These are phyloP conservation scores for Penicillium goetzii DNA, from an alignment of 495 filamentous ascomycete genomes.

Conservation along the genomic window DNA sequence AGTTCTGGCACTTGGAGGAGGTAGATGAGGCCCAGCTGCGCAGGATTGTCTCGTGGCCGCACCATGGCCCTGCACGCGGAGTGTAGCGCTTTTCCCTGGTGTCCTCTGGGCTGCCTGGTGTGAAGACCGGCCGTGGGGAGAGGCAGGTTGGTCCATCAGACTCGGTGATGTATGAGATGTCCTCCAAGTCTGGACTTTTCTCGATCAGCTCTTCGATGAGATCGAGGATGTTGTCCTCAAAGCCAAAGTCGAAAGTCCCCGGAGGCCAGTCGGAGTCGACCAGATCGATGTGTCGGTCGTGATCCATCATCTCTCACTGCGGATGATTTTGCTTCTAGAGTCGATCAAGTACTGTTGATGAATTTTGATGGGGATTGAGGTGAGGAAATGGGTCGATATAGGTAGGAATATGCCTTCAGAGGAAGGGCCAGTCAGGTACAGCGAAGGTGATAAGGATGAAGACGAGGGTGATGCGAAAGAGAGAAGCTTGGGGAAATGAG, in stretches of 20 bases:
- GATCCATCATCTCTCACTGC: not conserved
- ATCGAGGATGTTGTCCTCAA: not conserved
- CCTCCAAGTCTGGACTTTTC: not conserved
- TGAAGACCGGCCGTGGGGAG: not conserved
- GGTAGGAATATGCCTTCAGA: not conserved
- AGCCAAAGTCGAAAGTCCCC: not conserved
- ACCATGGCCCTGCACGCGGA: constrained; percentile 5
- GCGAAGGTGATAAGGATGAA: not conserved
- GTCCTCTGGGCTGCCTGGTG: constrained; percentile 7
- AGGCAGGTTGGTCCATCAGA: not conserved
- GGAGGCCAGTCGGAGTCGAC: not conserved
- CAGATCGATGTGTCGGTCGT: not conserved
- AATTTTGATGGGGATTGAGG: not conserved
- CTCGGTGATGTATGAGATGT: not conserved
- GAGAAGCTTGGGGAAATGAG: not conserved
- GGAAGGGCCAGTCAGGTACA: not conserved
- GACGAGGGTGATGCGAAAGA: not conserved
- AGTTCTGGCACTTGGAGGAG: constrained; percentile 12
- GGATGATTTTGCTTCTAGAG: not conserved
- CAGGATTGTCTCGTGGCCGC: constrained; percentile 12
- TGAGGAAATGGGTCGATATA: not conserved
- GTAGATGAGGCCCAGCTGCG: constrained; percentile 2
- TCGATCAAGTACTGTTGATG: not conserved
- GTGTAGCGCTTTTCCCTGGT: constrained; percentile 9
- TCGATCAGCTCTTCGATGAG: not conserved